Percentiles rank a stretch among this genome's conserved stretches.
Evolutionary conservation across 2,329 filamentous ascomycete genomes (phyloP).

Genomic region (Apiospora sp.): DNA sequence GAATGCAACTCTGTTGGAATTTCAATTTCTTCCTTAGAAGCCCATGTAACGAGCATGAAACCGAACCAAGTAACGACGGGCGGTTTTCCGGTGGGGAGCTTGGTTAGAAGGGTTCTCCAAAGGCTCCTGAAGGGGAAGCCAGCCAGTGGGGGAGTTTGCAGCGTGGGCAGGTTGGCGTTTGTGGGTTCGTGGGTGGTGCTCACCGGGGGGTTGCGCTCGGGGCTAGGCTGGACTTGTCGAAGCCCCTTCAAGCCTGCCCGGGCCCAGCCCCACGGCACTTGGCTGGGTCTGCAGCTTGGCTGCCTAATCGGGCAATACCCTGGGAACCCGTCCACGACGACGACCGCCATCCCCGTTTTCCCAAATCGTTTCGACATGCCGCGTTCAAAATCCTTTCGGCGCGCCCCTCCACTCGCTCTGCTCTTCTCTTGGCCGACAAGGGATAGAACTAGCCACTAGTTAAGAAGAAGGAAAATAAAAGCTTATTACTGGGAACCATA

Average conservation of each 20-base stretch:
- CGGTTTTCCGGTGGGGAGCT: background rate
- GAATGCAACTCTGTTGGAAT: background rate
- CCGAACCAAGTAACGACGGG: background rate
- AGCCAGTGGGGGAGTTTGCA: background rate
- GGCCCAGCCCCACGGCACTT: constrained; percentile 16
- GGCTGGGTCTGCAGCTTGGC: constrained; percentile 27
- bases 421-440: background rate
- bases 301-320: constrained; percentile 23
- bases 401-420: background rate
- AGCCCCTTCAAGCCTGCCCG: constrained; percentile 5
- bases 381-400: background rate
- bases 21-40: background rate
- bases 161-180: constrained; percentile 21
- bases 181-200: background rate
- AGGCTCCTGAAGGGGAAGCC: too few species aligned
- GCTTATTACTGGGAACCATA: background rate
- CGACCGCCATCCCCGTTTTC: background rate
- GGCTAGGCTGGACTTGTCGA: background rate
- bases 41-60: constrained; percentile 17
- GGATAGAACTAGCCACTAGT: background rate
- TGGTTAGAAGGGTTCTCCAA: too few species aligned
- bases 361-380: background rate
- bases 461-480: constrained; percentile 5
- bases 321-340: constrained; percentile 1
- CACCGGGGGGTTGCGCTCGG: background rate